Evolutionary conservation across 768 basidiomycete species (phyloP), one percentile per base, ranked within the genome.

Genomic region (Sporobolomyces pararoseus): DNA sequence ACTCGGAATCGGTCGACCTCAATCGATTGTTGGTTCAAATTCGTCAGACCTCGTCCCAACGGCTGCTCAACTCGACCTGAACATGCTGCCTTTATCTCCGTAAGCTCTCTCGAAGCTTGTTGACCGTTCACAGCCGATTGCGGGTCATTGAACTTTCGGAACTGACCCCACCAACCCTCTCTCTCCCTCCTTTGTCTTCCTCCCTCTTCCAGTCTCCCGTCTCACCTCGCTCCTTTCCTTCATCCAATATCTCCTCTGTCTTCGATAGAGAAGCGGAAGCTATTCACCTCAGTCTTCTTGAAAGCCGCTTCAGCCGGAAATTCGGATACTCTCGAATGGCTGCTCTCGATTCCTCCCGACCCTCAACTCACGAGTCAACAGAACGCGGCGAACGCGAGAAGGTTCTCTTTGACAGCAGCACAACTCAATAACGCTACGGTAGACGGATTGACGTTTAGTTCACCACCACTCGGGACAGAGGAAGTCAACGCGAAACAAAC

Each of bases 241-340:
- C 32, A 54, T 14, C 62, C 68, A 9, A 17, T 47, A 34, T 70
- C 68, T 14, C 72, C 65, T 5, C 54, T 74, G 19, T 62, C 63
- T 1, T 27, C 68, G 0, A 10, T 21, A 31, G 68, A 71, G 32
- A 74, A 74, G 46, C 70, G 66, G 29, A 21, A 16, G 2, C 67
- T 74, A 32, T 54, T 74, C 50, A 74, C 73, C 3, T 39, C 63
- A 23, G 37, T 37, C 27, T 74, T 58, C 66, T 50, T 75, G 14
- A 59, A 70, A 23, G 53, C 75, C 21, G 63, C 68, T 35, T 63
- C 66, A 10, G 29, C 68, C 29, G 75, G 75, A 23, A 65, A 77
- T 50, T 39, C 68, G 29, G 76, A 77, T 51, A 63, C 70, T 12
- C 74, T 77, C 68, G 76, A 76, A 51, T 77, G 74, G 74, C 70